These are phyloP conservation scores for Nidula microcarpa DNA, from an alignment of 768 basidiomycete species.

Conservation along the genomic window DNA sequence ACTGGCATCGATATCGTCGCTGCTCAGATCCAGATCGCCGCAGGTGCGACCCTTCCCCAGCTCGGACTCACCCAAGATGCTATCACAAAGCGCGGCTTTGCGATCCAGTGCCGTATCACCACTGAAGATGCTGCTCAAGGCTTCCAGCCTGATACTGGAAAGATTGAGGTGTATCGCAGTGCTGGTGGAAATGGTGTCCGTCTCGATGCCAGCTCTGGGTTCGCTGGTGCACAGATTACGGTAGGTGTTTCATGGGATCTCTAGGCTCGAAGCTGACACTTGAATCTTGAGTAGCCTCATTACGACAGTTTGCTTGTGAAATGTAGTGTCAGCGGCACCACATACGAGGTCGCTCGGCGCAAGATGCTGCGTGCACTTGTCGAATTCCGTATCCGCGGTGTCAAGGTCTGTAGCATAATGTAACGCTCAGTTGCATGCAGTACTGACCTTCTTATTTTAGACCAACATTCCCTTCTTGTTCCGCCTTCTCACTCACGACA, in stretches of 20 bases:
- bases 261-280: background rate
- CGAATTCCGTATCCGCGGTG: constrained; percentile 98
- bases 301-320: constrained; percentile 98
- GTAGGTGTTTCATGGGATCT: constrained; percentile 35
- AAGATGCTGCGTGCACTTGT: constrained; percentile 99
- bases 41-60: constrained; percentile 92
- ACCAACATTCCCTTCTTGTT: constrained; percentile 99
- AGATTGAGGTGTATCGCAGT: constrained; percentile 98
- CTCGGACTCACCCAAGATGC: constrained; percentile 95
- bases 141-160: constrained; percentile 99
- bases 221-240: constrained; percentile 98
- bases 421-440: too few species aligned
- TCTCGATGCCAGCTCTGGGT: constrained; percentile 94
- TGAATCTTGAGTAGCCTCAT: constrained; percentile 65
- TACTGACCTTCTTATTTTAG: constrained; percentile 28
- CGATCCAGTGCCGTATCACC: constrained; percentile 97
- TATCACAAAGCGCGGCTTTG: constrained; percentile 93
- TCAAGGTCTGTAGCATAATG: constrained; percentile 60
- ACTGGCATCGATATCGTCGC: constrained; percentile 99
- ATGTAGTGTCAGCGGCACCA: constrained; percentile 92
- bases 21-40: constrained; percentile 99
- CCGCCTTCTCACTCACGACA: constrained; percentile 93
- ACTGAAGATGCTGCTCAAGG: constrained; percentile 90
- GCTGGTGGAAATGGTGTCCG: constrained; percentile 99
- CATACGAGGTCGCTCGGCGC: constrained; percentile 96